phyloP scores from a whole-genome alignment of 805 yeast genomes.

The Gaillardinia entomophila region DNA sequence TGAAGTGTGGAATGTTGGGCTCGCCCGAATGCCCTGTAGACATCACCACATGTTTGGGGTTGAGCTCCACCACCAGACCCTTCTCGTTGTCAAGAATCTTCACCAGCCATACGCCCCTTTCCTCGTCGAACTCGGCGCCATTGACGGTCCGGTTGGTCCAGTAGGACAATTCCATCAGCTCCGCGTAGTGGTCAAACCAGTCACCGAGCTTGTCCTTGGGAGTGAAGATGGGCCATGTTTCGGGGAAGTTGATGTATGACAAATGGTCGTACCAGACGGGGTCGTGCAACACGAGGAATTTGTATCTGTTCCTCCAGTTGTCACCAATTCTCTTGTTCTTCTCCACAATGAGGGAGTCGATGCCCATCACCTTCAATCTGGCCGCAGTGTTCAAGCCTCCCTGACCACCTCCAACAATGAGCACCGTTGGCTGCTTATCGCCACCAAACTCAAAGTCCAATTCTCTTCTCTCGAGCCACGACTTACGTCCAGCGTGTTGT shows the following conservation, averaged over 20 bases:
- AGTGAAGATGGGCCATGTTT: constrained; percentile 37
- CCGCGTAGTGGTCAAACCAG: constrained; percentile 38
- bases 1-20: constrained; percentile 38
- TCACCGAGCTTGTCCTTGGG: constrained; percentile 42
- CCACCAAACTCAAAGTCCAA: constrained; percentile 22
- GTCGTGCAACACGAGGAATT: constrained; percentile 40
- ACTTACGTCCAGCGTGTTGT: constrained; percentile 28
- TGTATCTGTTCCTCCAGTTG: constrained; percentile 43
- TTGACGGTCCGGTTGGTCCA: constrained; percentile 17
- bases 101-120: constrained; percentile 24
- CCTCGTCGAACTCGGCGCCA: constrained; percentile 24
- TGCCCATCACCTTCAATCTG: constrained; percentile 35
- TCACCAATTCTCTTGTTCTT: constrained; percentile 35
- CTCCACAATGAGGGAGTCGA: constrained; percentile 34
- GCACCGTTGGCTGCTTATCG: constrained; percentile 33
- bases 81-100: constrained; percentile 20
- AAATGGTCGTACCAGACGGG: constrained; percentile 40
- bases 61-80: constrained; percentile 12
- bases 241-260: constrained; percentile 35
- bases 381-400: constrained; percentile 40
- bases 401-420: constrained; percentile 45
- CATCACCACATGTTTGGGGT: constrained; percentile 35
- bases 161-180: constrained; percentile 34
- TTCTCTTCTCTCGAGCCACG: constrained; percentile 33
- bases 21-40: constrained; percentile 45